These are phyloP conservation scores for Chlamydomonas eustigma DNA, from an alignment of 139 green algal genomes.

Conservation along the genomic window DNA sequence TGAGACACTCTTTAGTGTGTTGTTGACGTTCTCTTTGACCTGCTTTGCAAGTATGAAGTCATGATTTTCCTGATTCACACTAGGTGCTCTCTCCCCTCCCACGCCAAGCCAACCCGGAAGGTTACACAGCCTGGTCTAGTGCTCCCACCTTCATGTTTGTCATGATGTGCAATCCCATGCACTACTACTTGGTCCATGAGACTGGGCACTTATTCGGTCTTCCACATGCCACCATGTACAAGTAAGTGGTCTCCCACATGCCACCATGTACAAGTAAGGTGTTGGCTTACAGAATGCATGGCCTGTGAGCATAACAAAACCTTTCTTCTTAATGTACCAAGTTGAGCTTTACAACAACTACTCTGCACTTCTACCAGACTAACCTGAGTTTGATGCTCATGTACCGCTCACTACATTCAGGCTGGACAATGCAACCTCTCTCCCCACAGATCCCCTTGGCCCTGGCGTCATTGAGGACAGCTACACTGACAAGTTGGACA, in stretches of 20 bases:
- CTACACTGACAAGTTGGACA: constrained; percentile 44
- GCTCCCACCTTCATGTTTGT: constrained; percentile 34
- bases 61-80: background rate
- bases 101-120: constrained; percentile 26
- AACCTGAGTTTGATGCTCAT: too few species aligned
- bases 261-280: constrained; percentile 23
- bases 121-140: constrained; percentile 36
- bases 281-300: too few species aligned
- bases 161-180: constrained; percentile 34
- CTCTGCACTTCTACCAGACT: too few species aligned
- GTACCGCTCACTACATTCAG: constrained; percentile 7
- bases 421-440: constrained; percentile 18
- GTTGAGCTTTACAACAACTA: too few species aligned
- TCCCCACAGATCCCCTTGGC: constrained; percentile 27
- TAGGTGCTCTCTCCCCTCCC: constrained; percentile 32
- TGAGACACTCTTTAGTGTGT: too few species aligned
- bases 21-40: too few species aligned
- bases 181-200: constrained; percentile 32
- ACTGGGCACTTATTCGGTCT: constrained; percentile 36
- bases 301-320: too few species aligned
- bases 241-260: constrained; percentile 22
- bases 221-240: constrained; percentile 32
- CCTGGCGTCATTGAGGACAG: constrained; percentile 35
- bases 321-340: too few species aligned
- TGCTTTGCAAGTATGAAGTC: too few species aligned